Conservation (phyloP, 345 rosid species). For the Lumnitzera littorea region DNA sequence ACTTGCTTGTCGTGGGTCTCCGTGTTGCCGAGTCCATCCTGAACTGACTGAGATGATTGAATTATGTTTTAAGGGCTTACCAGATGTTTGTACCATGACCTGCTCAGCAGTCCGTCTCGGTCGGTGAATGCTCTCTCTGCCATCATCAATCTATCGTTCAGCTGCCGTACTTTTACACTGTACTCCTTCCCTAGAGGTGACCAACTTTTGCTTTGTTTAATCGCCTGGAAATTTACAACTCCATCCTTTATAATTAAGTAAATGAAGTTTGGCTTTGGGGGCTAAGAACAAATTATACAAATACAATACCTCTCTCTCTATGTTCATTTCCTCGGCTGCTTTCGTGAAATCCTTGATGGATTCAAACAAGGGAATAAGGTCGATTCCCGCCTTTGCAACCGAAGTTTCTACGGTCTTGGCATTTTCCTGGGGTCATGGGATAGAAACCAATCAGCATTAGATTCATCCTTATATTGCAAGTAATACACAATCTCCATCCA, state of each 20-base stretch:
- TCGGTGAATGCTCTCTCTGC: conserved; percentile 75
- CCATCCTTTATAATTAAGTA: too few relatives aligned
- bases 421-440: conserved; percentile 29
- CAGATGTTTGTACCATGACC: conserved; percentile 75
- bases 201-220: conserved; percentile 30
- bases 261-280: too few relatives aligned
- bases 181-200: conserved; percentile 24
- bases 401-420: conserved; percentile 45
- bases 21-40: not conserved
- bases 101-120: conserved; percentile 54
- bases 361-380: conserved; percentile 40
- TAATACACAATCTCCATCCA: not conserved
- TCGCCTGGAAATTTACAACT: conserved; percentile 19
- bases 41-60: conserved; percentile 1
- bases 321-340: conserved; percentile 43
- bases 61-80: conserved; percentile 18
- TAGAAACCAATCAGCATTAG: not conserved
- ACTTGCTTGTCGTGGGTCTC: too few relatives aligned
- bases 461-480: not conserved
- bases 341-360: conserved; percentile 43
- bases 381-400: conserved; percentile 29
- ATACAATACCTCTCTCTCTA: conserved; percentile 42
- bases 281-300: too few relatives aligned
- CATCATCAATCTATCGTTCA: conserved; percentile 78
- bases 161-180: conserved; percentile 37